Evolutionary conservation across 2,329 filamentous ascomycete species (phyloP), one percentile per base, ranked within the genome.

Genomic region (Gremmenia infestans): DNA sequence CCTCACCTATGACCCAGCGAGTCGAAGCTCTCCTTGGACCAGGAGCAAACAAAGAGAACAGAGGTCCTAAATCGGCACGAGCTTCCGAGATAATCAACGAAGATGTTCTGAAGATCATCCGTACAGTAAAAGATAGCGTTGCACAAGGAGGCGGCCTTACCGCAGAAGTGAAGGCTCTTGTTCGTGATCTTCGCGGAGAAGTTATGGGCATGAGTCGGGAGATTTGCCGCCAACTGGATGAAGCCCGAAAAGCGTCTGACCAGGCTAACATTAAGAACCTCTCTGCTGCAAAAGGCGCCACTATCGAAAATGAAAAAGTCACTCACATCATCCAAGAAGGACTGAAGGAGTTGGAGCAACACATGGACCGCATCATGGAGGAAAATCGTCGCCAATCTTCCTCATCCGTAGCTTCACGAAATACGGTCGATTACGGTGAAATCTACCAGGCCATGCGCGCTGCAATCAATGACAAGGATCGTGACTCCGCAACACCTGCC

Each of bases 161-260:
- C 1, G 91, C 91, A 54, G 91, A 96, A 70, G 90, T 96, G 61
- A 97, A 97, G 72, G 86, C 90, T 4, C 79, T 96, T 8, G 89
- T 97, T 8, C 86, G 91, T 23, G 92, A 97, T 67, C 79, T 97
- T 37, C 86, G 93, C 22, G 92, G 91, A 2, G 93, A 97, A 69
- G 91, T 97, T 8, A 79, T 97, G 4, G 92, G 91, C 3, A 97
- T 97, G 92, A 93, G 93, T 4, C 82, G 93, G 55, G 91, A 97
- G 63, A 83, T 97, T 48, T 91, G 88, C 42, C 87, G 90, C 55
- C 88, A 91, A 63, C 80, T 97, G n/a, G 89, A 94, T 59, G 84
- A 91, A 59, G 80, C 84, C 9, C 77, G 74, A 28, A 71, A 68
- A 47, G 28, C 28, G 9, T 11, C 28, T 32, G 28, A 32, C 28